phyloP scores from a whole-genome alignment of 2,329 filamentous ascomycete genomes.

The Colletotrichum zoysiae region DNA sequence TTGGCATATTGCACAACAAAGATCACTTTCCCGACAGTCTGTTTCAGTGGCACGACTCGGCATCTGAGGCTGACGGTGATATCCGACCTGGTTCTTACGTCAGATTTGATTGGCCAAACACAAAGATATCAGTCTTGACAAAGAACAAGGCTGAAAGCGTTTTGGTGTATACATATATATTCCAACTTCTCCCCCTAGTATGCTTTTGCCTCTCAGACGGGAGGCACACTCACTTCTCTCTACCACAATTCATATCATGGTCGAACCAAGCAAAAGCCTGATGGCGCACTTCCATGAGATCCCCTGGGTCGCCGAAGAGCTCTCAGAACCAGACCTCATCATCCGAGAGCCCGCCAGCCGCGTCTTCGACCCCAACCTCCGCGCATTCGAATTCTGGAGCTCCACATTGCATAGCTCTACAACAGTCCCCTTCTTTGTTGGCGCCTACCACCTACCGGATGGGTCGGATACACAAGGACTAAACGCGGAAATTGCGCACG shows the following conservation, averaged over 20 bases:
- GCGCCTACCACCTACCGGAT: neutral
- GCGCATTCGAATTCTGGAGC: neutral
- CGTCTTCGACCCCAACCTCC: neutral
- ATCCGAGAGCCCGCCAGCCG: constrained; percentile 1
- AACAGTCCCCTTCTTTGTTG: neutral
- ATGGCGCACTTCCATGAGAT: neutral
- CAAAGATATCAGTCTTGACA: neutral
- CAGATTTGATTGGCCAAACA: no score
- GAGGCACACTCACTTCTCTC: neutral
- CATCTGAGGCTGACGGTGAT: neutral
- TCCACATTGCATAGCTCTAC: neutral
- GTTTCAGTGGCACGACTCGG: neutral
- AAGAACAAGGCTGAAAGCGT: neutral
- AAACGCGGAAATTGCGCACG: neutral
- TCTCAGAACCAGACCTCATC: neutral
- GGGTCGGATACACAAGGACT: neutral
- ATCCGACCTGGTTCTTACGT: neutral
- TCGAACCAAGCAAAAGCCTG: neutral
- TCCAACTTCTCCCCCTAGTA: neutral
- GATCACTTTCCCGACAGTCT: neutral
- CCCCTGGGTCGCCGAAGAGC: neutral
- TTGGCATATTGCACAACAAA: neutral
- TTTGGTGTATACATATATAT: neutral
- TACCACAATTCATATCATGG: neutral
- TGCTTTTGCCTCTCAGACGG: rapidly evolving